phyloP scores from a whole-genome alignment of 1,284 basidiomycete genomes.

The Apiotrichum veenhuisii region DNA sequence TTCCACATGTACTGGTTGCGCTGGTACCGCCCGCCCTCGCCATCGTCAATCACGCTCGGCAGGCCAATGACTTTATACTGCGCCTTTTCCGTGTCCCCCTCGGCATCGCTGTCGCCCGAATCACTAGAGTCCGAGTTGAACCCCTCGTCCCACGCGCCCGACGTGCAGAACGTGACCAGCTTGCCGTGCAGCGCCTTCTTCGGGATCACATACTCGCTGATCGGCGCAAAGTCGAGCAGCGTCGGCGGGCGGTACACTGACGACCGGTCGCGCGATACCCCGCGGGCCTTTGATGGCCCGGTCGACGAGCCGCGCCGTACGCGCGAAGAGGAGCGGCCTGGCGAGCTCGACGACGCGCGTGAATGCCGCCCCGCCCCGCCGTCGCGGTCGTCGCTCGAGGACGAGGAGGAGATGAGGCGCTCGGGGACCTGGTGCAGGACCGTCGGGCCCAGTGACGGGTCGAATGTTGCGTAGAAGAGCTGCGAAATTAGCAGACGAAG shows the following conservation, averaged over 20 bases:
- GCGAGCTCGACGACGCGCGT: conserved; percentile 15
- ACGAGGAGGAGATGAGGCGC: conserved; percentile 42
- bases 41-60: conserved; percentile 64
- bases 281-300: neutral
- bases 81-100: conserved; percentile 13
- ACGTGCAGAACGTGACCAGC: conserved; percentile 61
- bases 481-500: too few relatives aligned
- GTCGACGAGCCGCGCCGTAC: neutral
- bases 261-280: conserved; percentile 1
- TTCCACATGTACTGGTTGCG: conserved; percentile 92
- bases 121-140: conserved; percentile 21
- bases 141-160: conserved; percentile 22
- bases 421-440: conserved; percentile 50
- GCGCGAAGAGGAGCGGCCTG: conserved; percentile 28
- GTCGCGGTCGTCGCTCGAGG: conserved; percentile 12
- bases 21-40: conserved; percentile 59
- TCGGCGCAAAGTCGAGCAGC: conserved; percentile 85
- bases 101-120: conserved; percentile 8
- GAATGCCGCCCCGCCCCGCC: neutral
- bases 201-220: conserved; percentile 93
- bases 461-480: conserved; percentile 51
- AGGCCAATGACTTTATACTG: conserved; percentile 79
- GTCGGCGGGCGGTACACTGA: conserved; percentile 23
- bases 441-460: conserved; percentile 43
- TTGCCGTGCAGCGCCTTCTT: conserved; percentile 79